Conservation (phyloP, 2,329 filamentous ascomycete species). For the Xylaria sp. region DNA sequence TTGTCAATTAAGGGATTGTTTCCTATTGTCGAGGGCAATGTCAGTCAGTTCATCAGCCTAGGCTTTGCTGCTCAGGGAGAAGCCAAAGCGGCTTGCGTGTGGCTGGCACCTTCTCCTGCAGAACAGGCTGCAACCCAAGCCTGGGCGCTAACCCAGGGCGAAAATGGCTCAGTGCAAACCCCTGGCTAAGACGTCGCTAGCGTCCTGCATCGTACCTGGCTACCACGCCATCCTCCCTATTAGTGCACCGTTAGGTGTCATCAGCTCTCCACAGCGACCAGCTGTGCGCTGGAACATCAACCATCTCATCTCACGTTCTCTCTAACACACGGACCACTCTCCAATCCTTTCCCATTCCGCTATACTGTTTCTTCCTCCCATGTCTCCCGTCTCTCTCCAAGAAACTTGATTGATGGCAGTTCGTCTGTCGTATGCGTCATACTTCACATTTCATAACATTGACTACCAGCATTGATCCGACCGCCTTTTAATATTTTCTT, state of each 20-base stretch:
- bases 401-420: slow-evolving; percentile 16
- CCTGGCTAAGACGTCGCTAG: slow-evolving; percentile 22
- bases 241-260: neutral
- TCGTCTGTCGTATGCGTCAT: slow-evolving; percentile 9
- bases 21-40: neutral
- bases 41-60: slow-evolving; percentile 7
- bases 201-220: slow-evolving; percentile 32
- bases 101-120: neutral
- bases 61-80: neutral
- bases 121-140: slow-evolving; percentile 5
- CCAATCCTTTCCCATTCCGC: slow-evolving; percentile 8
- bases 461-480: slow-evolving; percentile 3
- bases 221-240: neutral
- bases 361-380: slow-evolving; percentile 17
- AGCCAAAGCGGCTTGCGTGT: slow-evolving; percentile 7
- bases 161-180: slow-evolving; percentile 11
- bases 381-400: slow-evolving; percentile 15
- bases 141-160: slow-evolving; percentile 13
- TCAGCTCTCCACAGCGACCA: slow-evolving; percentile 7
- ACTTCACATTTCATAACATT: slow-evolving; percentile 27
- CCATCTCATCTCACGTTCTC: slow-evolving; percentile 13
- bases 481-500: neutral
- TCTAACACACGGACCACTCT: slow-evolving; percentile 29
- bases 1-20: neutral
- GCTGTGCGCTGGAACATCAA: slow-evolving; percentile 2